phyloP scores from a whole-genome alignment of 2,329 filamentous ascomycete genomes.

The Dactylellina haptotyla region DNA sequence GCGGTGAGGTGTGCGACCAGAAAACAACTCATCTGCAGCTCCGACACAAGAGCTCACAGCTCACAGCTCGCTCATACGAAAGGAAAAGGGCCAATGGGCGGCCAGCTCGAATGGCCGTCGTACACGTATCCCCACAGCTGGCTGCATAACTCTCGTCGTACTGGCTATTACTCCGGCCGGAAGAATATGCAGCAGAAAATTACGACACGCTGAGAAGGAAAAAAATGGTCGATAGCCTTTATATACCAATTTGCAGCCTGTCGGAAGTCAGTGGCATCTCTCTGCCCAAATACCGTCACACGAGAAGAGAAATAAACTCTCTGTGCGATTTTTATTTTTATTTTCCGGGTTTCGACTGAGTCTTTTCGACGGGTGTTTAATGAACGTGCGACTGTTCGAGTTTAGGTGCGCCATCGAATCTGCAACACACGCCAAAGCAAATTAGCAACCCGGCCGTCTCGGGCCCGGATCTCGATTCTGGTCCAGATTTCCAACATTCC shows the following conservation, averaged over 20 bases:
- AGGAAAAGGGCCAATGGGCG: slow-evolving; percentile 19
- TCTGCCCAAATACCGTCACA: too few species aligned
- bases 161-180: too few species aligned
- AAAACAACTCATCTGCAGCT: not conserved
- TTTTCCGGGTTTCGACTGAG: slow-evolving; percentile 9
- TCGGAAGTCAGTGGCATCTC: too few species aligned
- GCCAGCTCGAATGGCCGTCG: slow-evolving; percentile 49
- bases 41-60: too few species aligned
- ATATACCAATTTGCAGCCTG: not conserved
- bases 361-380: not conserved
- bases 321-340: not conserved
- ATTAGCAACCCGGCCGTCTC: not conserved
- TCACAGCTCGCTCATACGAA: too few species aligned
- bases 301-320: too few species aligned
- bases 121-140: slow-evolving; percentile 52
- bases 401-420: not conserved
- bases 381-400: slow-evolving; percentile 2
- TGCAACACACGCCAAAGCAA: slow-evolving; percentile 2
- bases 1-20: not conserved
- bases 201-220: not conserved
- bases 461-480: not conserved
- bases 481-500: slow-evolving; percentile 20
- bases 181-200: not conserved
- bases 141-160: too few species aligned
- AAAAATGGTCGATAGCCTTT: not conserved